A percentile compares a stretch with the other conserved stretches of the same genome.
phyloP scores from a whole-genome alignment of 2,329 filamentous ascomycete species.

The Ceratocystis destructans region DNA sequence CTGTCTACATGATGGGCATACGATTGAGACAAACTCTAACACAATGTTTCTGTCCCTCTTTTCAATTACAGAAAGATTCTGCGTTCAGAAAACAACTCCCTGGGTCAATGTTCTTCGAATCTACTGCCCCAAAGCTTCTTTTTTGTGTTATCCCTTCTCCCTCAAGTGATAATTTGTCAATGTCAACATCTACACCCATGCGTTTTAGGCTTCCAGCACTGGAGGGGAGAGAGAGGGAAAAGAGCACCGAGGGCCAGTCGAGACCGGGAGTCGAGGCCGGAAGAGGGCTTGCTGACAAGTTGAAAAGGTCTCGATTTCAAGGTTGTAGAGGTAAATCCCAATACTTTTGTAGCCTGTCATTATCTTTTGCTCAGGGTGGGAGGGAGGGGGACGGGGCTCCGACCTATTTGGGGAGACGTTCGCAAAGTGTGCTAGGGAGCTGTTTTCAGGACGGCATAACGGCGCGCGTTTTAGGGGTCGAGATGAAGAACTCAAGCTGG shows the following conservation, averaged over 20 bases:
- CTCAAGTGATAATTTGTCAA: background rate
- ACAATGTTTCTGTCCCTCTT: background rate
- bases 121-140: background rate
- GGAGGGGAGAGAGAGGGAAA: background rate
- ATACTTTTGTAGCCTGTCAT: background rate
- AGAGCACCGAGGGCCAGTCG: background rate
- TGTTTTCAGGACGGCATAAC: too few species aligned
- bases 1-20: background rate
- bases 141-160: background rate
- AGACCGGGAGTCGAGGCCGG: background rate
- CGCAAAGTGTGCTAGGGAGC: too few species aligned
- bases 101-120: background rate
- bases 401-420: background rate
- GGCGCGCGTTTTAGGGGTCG: too few species aligned
- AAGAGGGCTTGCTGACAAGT: background rate
- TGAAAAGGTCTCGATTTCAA: background rate
- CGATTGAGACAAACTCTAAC: background rate
- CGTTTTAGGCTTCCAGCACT: background rate
- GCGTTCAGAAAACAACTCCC: background rate
- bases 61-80: background rate
- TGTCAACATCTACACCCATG: slow-evolving; percentile 1
- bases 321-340: background rate
- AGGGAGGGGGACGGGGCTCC: background rate
- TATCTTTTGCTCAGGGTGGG: background rate
- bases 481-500: too few species aligned